phyloP scores from a whole-genome alignment of 768 basidiomycete genomes.

The Dendrothele bispora region DNA sequence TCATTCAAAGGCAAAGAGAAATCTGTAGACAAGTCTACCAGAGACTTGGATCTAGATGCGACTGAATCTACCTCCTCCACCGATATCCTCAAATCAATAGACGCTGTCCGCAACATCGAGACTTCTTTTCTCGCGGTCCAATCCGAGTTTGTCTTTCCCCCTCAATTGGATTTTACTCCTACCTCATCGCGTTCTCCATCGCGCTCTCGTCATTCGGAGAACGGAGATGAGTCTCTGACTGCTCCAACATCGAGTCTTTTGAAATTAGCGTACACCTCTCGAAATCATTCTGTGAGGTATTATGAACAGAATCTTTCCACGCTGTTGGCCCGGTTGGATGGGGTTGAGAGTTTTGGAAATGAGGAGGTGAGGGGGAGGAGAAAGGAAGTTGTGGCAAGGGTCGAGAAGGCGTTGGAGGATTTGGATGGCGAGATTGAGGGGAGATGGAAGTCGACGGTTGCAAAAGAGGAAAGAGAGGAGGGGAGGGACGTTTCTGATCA shows the following conservation, averaged over 20 bases:
- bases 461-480: conserved; percentile 19
- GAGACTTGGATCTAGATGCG: conserved; percentile 12
- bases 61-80: conserved; percentile 19
- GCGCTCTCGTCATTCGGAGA: conserved; percentile 13
- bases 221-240: conserved; percentile 11
- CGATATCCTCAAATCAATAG: conserved; percentile 34
- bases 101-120: conserved; percentile 40
- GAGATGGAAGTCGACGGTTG: conserved; percentile 30
- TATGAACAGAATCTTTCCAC: conserved; percentile 62
- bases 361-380: conserved; percentile 47
- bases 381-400: conserved; percentile 52
- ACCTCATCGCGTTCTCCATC: conserved; percentile 31
- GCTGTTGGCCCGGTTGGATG: conserved; percentile 58
- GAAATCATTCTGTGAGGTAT: conserved; percentile 59
- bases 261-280: conserved; percentile 54
- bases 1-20: conserved; percentile 43
- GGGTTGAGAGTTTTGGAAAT: conserved; percentile 61
- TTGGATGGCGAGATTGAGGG: conserved; percentile 51
- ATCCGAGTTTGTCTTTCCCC: conserved; percentile 39
- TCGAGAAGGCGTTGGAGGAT: conserved; percentile 58
- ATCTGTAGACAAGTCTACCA: conserved; percentile 10
- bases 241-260: conserved; percentile 21
- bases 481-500: not conserved
- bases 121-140: conserved; percentile 37
- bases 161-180: conserved; percentile 40